These are phyloP conservation scores for Deuterostichococcus epilithicus DNA, from an alignment of 139 green algal genomes.

Conservation along the genomic window DNA sequence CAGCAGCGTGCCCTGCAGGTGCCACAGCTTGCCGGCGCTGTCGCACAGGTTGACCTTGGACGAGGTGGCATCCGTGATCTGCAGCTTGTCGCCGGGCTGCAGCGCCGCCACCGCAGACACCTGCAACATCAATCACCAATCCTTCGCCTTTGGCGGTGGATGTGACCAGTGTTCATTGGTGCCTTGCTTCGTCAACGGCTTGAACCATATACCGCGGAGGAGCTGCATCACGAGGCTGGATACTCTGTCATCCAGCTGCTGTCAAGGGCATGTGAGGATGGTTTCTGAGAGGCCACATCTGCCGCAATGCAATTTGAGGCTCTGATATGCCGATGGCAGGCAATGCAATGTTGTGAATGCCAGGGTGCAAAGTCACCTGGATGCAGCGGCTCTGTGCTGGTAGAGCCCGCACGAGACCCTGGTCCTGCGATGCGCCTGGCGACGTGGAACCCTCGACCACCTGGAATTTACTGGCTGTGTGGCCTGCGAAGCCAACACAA, in stretches of 20 bases:
- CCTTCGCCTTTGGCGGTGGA: too few species aligned
- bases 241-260: too few species aligned
- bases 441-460: background rate
- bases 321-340: too few species aligned
- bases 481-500: background rate
- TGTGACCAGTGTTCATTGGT: too few species aligned
- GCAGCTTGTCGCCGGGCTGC: background rate
- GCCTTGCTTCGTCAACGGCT: too few species aligned
- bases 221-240: too few species aligned
- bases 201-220: too few species aligned
- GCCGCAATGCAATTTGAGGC: too few species aligned
- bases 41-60: background rate
- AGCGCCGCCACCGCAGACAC: background rate
- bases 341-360: too few species aligned
- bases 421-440: background rate
- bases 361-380: background rate
- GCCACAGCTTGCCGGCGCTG: background rate
- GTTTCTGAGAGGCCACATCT: too few species aligned
- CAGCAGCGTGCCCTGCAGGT: background rate
- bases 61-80: background rate
- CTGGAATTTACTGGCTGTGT: background rate
- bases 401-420: background rate
- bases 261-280: too few species aligned
- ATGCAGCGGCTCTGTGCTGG: background rate
- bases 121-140: too few species aligned